Evolutionary conservation across 352 stramenopile genomes (phyloP), one percentile per base, ranked within the genome.

Genomic region (Phytophthora sp.): DNA sequence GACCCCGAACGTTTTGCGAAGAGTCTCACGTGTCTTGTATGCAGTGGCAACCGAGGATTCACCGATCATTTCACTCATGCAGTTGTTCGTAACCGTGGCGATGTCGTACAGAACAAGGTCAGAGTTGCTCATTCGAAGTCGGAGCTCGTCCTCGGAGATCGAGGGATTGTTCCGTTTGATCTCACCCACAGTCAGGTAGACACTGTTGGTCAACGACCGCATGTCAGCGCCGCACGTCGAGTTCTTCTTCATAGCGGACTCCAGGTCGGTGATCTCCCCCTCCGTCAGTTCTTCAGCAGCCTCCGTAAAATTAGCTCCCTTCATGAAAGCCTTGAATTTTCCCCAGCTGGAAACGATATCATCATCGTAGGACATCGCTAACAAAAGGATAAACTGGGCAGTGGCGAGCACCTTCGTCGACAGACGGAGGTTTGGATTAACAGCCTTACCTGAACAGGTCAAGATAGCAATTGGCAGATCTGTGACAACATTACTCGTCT

Each of bases 401-500:
- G 73, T 67, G 0, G 62, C 34, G 6, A 76, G 20, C 30, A 84
- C 21, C 5, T 68, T n/a, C 15, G 66, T 62, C 0, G 62, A 43
- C 31, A 78, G 43, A 0, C 65, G 37, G 27, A 77, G 51, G 4
- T 21, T 59, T 0, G 50, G 2, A 1, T 67, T 68, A 1, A 65
- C 51, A 8, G 54, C 54, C 20, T 76, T 57, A 5, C 78, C 78
- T 10, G 78, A 44, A 32, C 82, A 89, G 6, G 66, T 74, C n/a
- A 71, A 58, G 23, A 88, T 82, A 0, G 76, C 77, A 20, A 68
- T 54, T 0, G 82, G 82, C 3, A 89, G 49, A 54, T 91, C 82
- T 21, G 62, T 71, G 13, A 87, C 59, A 4, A 77, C 76, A 5
- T 77, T 74, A 60, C 89, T 79, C 38, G 77, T 82, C 59, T 91